Percentiles rank a stretch among this genome's conserved stretches.
Conservation (phyloP, 371 early-diverging fungal species). For the Mortierella sp. region DNA sequence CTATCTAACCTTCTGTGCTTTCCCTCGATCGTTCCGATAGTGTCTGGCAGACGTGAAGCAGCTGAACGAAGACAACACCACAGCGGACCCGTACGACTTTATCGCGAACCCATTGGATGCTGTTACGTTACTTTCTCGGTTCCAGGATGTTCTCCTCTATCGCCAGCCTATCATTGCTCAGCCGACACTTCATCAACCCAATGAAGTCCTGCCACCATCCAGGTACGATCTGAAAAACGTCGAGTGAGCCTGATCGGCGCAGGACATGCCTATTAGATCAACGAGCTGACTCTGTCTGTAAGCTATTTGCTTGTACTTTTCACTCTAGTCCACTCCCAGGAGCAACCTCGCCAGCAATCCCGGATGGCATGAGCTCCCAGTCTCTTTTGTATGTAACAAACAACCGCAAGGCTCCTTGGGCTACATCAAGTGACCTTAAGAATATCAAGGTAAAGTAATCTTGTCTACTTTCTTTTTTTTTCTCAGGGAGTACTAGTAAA, state of each 20-base stretch:
- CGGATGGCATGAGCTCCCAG: constrained; percentile 70
- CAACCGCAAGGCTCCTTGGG: constrained; percentile 77
- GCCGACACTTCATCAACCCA: not conserved
- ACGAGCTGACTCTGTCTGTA: not conserved
- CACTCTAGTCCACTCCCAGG: constrained; percentile 38
- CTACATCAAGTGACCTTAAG: constrained; percentile 46
- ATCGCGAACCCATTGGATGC: constrained; percentile 66
- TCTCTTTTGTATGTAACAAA: constrained; percentile 74
- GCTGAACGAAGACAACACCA: constrained; percentile 61
- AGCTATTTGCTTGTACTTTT: not conserved
- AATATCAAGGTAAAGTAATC: constrained; percentile 45
- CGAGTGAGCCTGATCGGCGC: not conserved
- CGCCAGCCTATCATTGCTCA: constrained; percentile 54
- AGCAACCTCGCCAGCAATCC: constrained; percentile 38
- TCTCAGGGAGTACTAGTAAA: not conserved
- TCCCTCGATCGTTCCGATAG: constrained; percentile 44
- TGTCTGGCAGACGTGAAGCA: constrained; percentile 67
- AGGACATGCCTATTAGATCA: not conserved
- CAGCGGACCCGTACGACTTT: constrained; percentile 70
- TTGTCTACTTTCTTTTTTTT: not conserved
- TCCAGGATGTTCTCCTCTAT: constrained; percentile 79
- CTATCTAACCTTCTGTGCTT: not conserved
- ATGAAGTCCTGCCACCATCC: constrained; percentile 4
- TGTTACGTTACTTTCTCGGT: constrained; percentile 65
- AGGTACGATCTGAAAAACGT: constrained; percentile 9